phyloP scores from a whole-genome alignment of 2,329 filamentous ascomycete genomes.

The Scolecobasidium constrictum region DNA sequence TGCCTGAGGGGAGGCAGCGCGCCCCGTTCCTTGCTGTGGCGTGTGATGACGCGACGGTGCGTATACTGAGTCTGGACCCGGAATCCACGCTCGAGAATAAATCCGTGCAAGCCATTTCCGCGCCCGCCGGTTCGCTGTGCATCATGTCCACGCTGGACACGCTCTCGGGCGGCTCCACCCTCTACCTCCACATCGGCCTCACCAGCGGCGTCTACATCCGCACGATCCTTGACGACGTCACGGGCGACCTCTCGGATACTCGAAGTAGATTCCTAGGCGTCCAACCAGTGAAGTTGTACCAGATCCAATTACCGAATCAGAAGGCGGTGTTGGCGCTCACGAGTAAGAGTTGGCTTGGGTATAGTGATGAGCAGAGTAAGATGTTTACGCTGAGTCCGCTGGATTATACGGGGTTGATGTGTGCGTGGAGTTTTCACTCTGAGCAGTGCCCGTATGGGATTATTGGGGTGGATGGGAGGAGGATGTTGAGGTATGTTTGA shows the following conservation, averaged over 20 bases:
- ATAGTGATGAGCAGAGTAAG: slow-evolving; percentile 77
- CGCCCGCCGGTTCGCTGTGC: slow-evolving; percentile 74
- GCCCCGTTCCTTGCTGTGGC: slow-evolving; percentile 93
- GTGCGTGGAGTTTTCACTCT: slow-evolving; percentile 93
- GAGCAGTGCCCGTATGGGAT: slow-evolving; percentile 90
- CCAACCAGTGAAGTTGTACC: slow-evolving; percentile 80
- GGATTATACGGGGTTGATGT: slow-evolving; percentile 79
- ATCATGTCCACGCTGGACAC: slow-evolving; percentile 97
- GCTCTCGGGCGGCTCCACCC: slow-evolving; percentile 72
- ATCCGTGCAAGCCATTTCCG: slow-evolving; percentile 86
- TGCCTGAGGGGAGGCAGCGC: slow-evolving; percentile 78
- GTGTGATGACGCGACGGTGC: slow-evolving; percentile 91
- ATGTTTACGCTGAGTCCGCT: slow-evolving; percentile 88
- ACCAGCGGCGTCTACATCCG: slow-evolving; percentile 93
- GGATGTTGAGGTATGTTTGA: slow-evolving; percentile 56
- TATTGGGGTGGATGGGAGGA: slow-evolving; percentile 85
- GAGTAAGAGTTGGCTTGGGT: slow-evolving; percentile 91
- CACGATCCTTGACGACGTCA: slow-evolving; percentile 89
- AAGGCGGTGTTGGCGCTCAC: slow-evolving; percentile 82
- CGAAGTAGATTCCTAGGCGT: slow-evolving; percentile 89
- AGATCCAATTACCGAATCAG: slow-evolving; percentile 77
- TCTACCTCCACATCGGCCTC: slow-evolving; percentile 92
- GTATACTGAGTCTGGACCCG: slow-evolving; percentile 80
- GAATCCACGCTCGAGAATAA: slow-evolving; percentile 87
- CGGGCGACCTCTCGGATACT: slow-evolving; percentile 89